Evolutionary conservation across 1,139 yeast species (phyloP), one percentile per base, ranked within the genome.

Genomic region (Wickerhamiella pararugosa): DNA sequence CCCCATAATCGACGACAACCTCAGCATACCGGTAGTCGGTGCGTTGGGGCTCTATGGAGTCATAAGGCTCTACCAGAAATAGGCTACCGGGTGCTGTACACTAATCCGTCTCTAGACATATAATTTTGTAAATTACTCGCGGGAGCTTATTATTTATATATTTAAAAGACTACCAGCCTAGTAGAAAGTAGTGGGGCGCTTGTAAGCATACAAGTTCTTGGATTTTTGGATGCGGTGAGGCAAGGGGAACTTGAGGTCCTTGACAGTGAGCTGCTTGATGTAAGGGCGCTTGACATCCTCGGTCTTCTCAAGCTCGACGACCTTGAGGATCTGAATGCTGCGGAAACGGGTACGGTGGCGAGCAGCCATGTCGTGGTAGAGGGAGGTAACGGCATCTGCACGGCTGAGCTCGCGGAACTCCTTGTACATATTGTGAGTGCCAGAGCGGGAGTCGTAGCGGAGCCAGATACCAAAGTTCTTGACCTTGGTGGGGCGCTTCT

Each of bases 301-400:
- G 59, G 92, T 77, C 80, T 84, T 87, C 72, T 80, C 94, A 65
- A 90, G 79, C 76, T 90, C 97, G 67, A 87, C 97, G 69, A 90
- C 97, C 86, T 90, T 90, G 53, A 66, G 65, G 51, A 66, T 84
- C 84, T 90, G 98, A 71, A 90, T 83, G 61, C 90, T 80, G 81
- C 98, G 84, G 79, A 90, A 90, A 79, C 99, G 86, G 66, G 98
- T 92, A 81, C 98, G 86, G 94, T 90, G 99, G 76, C 98, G 90
- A 61, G 98, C 97, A 72, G 99, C 99, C 80, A 90, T 82, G 73
- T 92, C 98, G 72, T 83, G 90, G 92, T 90, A 90, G 80, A 90
- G 81, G 68, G 93, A 76, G 71, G 83, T 94, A 66, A 90, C 97
- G 61, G 98, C 98, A 70, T 86, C 94, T 56, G 86, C 93, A 76